These are phyloP conservation scores for rapeseed (Brassica napus) DNA, from an alignment of 345 rosid genomes.

Conservation along the genomic window DNA sequence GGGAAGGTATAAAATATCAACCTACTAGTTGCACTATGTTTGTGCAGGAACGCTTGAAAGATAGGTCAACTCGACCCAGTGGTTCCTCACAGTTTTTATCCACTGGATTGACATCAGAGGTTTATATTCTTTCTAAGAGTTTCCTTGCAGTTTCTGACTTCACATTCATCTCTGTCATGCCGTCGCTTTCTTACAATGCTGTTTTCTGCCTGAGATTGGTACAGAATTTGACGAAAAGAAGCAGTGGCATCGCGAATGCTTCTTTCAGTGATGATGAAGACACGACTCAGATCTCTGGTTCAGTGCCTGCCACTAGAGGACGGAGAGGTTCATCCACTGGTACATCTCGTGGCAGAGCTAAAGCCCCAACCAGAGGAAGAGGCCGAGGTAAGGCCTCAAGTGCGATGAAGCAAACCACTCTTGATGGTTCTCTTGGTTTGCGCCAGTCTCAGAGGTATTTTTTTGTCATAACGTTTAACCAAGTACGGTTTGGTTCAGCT, in stretches of 20 bases:
- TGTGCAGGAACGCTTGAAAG: constrained; percentile 82
- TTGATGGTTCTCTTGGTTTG: constrained; percentile 68
- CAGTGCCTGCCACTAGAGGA: constrained; percentile 56
- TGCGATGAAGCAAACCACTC: constrained; percentile 86
- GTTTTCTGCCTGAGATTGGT: constrained; percentile 21
- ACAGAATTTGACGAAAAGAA: constrained; percentile 56
- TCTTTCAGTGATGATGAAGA: constrained; percentile 97
- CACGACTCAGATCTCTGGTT: constrained; percentile 50
- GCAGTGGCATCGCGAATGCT: constrained; percentile 57
- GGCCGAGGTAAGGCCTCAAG: constrained; percentile 74
- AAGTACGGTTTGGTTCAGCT: constrained; percentile 12
- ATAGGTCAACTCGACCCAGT: constrained; percentile 62
- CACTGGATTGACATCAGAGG: constrained; percentile 60
- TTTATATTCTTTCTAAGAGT: constrained; percentile 33
- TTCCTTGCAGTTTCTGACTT: constrained; percentile 20
- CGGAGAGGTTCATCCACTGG: constrained; percentile 55
- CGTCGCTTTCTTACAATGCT: constrained; percentile 27
- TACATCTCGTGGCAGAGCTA: constrained; percentile 58
- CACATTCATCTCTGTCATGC: constrained; percentile 19
- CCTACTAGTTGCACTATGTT: constrained; percentile 21
- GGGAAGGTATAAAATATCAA: constrained; percentile 5
- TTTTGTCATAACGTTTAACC: background rate
- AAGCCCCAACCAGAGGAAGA: constrained; percentile 81
- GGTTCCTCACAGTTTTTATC: constrained; percentile 57
- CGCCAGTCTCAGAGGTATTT: constrained; percentile 77